phyloP scores from a whole-genome alignment of 805 yeast genomes.

The Metahyphopichia silvanorum region DNA sequence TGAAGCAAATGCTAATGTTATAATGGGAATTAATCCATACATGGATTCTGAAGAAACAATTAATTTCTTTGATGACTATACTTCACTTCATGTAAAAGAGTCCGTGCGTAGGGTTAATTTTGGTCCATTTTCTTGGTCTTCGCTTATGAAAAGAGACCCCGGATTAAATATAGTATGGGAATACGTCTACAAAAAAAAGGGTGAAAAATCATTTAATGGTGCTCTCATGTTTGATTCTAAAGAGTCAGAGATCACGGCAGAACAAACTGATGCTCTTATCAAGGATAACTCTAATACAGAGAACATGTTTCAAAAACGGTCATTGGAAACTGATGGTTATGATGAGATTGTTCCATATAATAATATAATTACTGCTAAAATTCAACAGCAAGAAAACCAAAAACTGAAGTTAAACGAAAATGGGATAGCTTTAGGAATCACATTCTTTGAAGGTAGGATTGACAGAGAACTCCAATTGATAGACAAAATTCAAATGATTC shows the following conservation, averaged over 20 bases:
- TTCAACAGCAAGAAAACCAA: conserved; percentile 7
- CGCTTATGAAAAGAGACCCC: conserved; percentile 31
- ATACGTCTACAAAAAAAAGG: conserved; percentile 14
- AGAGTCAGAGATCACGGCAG: conserved; percentile 17
- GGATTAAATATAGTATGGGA: conserved; percentile 34
- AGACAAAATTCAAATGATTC: conserved; percentile 27
- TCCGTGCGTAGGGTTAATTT: conserved; percentile 26
- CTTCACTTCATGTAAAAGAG: conserved; percentile 28
- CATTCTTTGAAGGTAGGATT: conserved; percentile 29
- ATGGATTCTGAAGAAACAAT: conserved; percentile 24
- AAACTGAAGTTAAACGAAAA: conserved; percentile 11
- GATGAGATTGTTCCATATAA: conserved; percentile 31
- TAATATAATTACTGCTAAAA: conserved; percentile 14
- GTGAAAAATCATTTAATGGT: conserved; percentile 11
- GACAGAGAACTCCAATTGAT: conserved; percentile 27
- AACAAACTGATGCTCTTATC: conserved; percentile 17
- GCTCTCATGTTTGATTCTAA: conserved; percentile 20
- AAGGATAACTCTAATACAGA: conserved; percentile 12
- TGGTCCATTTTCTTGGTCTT: conserved; percentile 40
- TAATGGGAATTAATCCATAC: conserved; percentile 24
- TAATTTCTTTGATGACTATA: conserved; percentile 33
- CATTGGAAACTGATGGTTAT: conserved; percentile 32
- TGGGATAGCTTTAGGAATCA: conserved; percentile 27
- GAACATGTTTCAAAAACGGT: conserved; percentile 24
- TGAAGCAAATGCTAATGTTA: background rate